Base-by-base conservation (phyloP, 2,329 filamentous ascomycete genomes). In the Stagonosporopsis vannaccii region DNA sequence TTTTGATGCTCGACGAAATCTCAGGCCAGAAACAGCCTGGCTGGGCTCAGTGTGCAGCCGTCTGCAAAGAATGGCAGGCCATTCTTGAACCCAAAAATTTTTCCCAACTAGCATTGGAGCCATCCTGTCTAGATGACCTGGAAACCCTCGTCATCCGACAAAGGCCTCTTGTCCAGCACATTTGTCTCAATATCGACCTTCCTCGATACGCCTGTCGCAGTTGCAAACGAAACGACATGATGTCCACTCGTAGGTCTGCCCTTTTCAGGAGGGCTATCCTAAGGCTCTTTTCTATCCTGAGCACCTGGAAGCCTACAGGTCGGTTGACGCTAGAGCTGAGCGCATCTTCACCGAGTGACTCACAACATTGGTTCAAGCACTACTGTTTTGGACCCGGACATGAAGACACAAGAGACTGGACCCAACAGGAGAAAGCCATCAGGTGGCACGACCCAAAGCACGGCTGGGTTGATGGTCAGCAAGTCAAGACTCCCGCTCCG, bases 291-390 rank as follows among this genome's bases (percentile, higher is more conserved):
- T 58, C 57, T 62, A 58, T 60, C 57, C 60, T 62, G 49, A 60
- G 60, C 60, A 62, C 58, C 57, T 62, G 60, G 60, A 53, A 60
- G 47, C 58, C 60, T 60, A 56, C 57, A 55, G 60, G 58, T 62
- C 55, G 36, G 45, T 39, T 63, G 35, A 63, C 51, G 54, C 60
- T 63, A 35, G 58, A 63, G 51, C 60, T 63, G 55, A 61, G 45
- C 60, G 60, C 60, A 61, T 63, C 60, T 61, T 63, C 60, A 51
- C 58, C 60, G 51, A 63, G 60, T 61, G 60, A 63, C 58, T 63
- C 58, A 59, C 54, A 62, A 59, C 60, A 63, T 42, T 63, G 60
- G 58, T 63, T 63, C 54, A 63, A 63, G 45, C 59, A 63, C 60
- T 61, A 58, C 54, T 62, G 54, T 58, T 62, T 62, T 59, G 60